Evolutionary conservation across 345 rosid genomes (phyloP).

Genomic region (Ceriops decandra): DNA sequence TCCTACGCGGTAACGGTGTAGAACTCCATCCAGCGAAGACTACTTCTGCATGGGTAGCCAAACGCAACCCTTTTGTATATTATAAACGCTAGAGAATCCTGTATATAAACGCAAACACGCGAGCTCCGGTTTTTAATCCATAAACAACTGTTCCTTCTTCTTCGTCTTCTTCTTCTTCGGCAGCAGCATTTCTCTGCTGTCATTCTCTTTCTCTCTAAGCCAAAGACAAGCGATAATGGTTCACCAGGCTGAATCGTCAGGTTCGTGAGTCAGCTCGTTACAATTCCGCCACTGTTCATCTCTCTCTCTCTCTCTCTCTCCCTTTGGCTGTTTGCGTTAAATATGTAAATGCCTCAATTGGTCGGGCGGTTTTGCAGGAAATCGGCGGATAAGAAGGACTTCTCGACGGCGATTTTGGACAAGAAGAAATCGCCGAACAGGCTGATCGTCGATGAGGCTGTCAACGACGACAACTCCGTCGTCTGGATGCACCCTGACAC

Average conservation of each 20-base stretch:
- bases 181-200: too few relatives aligned
- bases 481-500: constrained; percentile 16
- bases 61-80: too few relatives aligned
- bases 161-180: too few relatives aligned
- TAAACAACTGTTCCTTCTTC: too few relatives aligned
- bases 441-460: constrained; percentile 16
- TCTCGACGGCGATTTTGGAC: constrained; percentile 22
- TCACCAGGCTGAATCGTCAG: constrained; percentile 10
- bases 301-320: not conserved
- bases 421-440: constrained; percentile 20
- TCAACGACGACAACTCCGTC: constrained; percentile 23
- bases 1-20: too few relatives aligned
- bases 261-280: constrained; percentile 9
- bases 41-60: too few relatives aligned
- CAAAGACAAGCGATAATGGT: not conserved
- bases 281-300: not conserved
- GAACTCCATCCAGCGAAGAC: too few relatives aligned
- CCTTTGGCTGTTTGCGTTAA: not conserved
- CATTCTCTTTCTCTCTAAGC: too few relatives aligned
- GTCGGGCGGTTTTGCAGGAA: not conserved
- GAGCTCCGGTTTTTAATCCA: too few relatives aligned
- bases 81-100: too few relatives aligned
- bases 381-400: constrained; percentile 11
- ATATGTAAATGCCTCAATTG: too few relatives aligned
- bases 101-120: too few relatives aligned